Conservation (phyloP, 768 basidiomycete genomes). For the Agrocybe chaxingu region DNA sequence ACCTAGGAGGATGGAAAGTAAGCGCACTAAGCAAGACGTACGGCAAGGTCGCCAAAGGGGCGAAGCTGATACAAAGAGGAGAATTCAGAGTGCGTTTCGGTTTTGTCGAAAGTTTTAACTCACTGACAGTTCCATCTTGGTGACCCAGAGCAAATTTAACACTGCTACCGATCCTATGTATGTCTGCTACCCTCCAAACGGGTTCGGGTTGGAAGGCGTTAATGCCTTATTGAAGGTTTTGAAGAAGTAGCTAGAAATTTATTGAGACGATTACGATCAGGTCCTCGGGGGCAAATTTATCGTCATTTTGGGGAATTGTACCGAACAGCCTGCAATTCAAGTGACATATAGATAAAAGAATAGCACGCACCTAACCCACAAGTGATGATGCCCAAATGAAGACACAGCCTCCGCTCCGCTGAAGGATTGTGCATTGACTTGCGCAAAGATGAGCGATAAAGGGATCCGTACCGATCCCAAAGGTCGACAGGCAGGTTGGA, state of each 20-base stretch:
- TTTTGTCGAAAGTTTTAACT: background rate
- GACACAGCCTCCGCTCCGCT: too few species aligned
- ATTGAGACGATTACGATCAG: background rate
- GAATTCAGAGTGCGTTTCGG: constrained; percentile 37
- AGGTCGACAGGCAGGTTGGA: too few species aligned
- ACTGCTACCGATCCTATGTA: constrained; percentile 41
- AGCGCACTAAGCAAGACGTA: constrained; percentile 42
- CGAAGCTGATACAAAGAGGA: constrained; percentile 38
- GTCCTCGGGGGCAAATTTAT: too few species aligned
- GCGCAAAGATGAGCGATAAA: too few species aligned
- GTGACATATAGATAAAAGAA: too few species aligned
- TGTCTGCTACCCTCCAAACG: constrained; percentile 47
- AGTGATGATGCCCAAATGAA: too few species aligned
- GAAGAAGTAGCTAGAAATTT: constrained; percentile 25
- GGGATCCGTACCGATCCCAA: too few species aligned
- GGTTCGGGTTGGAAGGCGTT: constrained; percentile 44
- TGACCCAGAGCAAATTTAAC: constrained; percentile 43
- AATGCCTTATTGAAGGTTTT: constrained; percentile 39
- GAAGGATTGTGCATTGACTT: too few species aligned
- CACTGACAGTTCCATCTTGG: background rate
- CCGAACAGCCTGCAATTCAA: too few species aligned
- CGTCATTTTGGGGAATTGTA: too few species aligned
- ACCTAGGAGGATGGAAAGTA: constrained; percentile 46
- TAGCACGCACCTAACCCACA: too few species aligned
- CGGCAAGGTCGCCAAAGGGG: constrained; percentile 31